Base-by-base conservation (phyloP, 495 filamentous ascomycete genomes). In the Aspergillus nanangensis region DNA sequence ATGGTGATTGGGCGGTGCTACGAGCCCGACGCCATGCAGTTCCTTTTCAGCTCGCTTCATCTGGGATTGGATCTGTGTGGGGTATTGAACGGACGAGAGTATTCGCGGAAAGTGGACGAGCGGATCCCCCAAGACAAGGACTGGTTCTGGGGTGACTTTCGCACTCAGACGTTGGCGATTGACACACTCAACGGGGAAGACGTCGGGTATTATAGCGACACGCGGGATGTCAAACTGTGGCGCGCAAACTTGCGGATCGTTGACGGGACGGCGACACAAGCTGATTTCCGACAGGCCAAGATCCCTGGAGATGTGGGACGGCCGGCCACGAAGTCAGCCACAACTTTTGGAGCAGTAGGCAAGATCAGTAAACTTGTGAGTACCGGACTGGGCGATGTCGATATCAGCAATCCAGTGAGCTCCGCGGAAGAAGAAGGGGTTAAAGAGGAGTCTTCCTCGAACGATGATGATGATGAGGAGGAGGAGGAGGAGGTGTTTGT, bases 121-220 rank as follows among this genome's bases (percentile, higher is more conserved):
- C 75, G 77, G 8, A 77, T 81, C 22, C 50, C 58, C 0, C 38
- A 56, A 5, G 63, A 55, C 4, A 61, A 67, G n/a, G 47, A 54
- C 2, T 81, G 76, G 76, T 78, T 76, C 57, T 82, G 78, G 77
- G 75, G 68, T 14, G 77, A 82, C 38, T 66, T 63, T 36, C 67
- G 80, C 2, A 69, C 69, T 0, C 69, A 82, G 32, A 74, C 76
- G 0, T 68, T 83, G 3, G 77, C 73, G 22, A 40, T 83, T 10
- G 69, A 75, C 17, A 67, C 67, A 13, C 58, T 81, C 8, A 81
- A 80, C 47, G 75, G 76, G 0, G 44, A 68, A 2, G 72, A 79
- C 10, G 67, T 74, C 15, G 66, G 69, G 3, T 44, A 56, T 15
- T 70, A 65, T 14, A 74, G 71, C 29, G 56, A 60, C 2, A 57